Evolutionary conservation across 257 asterid species (phyloP).

Genomic region (Nicotiana tabacum): DNA sequence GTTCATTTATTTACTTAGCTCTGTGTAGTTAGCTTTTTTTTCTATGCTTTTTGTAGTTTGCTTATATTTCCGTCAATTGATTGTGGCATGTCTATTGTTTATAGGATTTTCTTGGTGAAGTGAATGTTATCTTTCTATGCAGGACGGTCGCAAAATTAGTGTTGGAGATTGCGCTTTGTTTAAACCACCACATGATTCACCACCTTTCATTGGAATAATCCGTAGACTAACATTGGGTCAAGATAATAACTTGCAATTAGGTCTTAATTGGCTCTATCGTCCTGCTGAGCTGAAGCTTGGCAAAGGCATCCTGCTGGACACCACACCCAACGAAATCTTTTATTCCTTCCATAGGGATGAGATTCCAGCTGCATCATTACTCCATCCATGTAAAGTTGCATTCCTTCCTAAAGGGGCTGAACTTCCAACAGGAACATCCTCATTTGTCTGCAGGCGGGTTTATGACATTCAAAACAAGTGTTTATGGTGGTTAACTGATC

Average conservation of each 20-base stretch:
- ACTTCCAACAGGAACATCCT: slow-evolving; percentile 66
- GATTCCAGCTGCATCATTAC: slow-evolving; percentile 77
- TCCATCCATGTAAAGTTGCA: slow-evolving; percentile 98
- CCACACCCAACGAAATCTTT: slow-evolving; percentile 79
- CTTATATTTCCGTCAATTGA: background rate
- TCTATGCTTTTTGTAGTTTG: background rate
- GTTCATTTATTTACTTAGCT: background rate
- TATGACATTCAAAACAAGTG: slow-evolving; percentile 43
- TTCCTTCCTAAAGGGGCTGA: slow-evolving; percentile 82
- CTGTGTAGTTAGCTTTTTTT: background rate
- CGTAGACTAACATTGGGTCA: slow-evolving; percentile 39
- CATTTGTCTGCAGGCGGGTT: slow-evolving; percentile 80
- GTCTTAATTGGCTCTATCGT: slow-evolving; percentile 85
- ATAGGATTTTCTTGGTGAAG: background rate
- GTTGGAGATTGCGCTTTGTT: slow-evolving; percentile 82
- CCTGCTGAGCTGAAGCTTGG: slow-evolving; percentile 62
- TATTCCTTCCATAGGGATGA: slow-evolving; percentile 85
- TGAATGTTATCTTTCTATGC: slow-evolving; percentile 12
- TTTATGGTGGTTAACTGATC: slow-evolving; percentile 85
- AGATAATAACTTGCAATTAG: slow-evolving; percentile 48
- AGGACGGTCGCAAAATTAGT: slow-evolving; percentile 64
- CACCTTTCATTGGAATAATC: slow-evolving; percentile 68
- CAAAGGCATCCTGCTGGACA: slow-evolving; percentile 54
- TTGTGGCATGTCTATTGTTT: background rate
- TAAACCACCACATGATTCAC: slow-evolving; percentile 61